Evolutionary conservation across 2,329 filamentous ascomycete genomes (phyloP), one percentile per base, ranked within the genome.

Genomic region (Plectosphaerella sp.): DNA sequence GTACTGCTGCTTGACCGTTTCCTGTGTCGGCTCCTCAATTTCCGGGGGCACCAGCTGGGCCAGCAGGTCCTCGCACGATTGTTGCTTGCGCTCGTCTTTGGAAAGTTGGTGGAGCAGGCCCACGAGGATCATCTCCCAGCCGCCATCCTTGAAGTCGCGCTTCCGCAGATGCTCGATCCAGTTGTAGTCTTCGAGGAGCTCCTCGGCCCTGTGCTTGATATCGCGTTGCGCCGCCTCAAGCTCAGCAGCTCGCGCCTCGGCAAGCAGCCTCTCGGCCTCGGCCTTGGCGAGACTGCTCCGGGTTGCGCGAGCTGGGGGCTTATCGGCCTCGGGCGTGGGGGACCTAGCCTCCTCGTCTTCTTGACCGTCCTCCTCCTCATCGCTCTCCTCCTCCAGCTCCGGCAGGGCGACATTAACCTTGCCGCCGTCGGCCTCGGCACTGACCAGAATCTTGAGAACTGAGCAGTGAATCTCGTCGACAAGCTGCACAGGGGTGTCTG

Each of bases 401-500:
- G 91, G 91, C 6, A 97, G 74, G 12, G 82, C 82, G 14, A 95
- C 86, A 56, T 92, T 85, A 11, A 96, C 76, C 59, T 90, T 88
- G 7, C 92, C 93, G 41, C 86, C 87, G 35, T 90, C 85, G 14
- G 79, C 77, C 54, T 92, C 86, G 1, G 85, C 79, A 59, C 87
- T 84, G 43, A 97, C 89, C 20, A 97, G 76, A 28, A 91, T 82
- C 66, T 96, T 97, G 54, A 99, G 73, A 3, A 97, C 84, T 0
- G 93, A 86, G 66, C 94, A 99, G 67, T 97, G 93, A 5, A 94
- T 82, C 67, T 99, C 94, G 48, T 90, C 86, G 59, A 97, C 86
- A 1, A 99, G 75, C 64, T 97, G 88, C 49, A 94, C 94, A 8
- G 87, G 86, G 1, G 83, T 74, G 20, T 90, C 84, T 35, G 86